phyloP scores from a whole-genome alignment of 306 rosid species.

The Amphicarpaea edgeworthii region DNA sequence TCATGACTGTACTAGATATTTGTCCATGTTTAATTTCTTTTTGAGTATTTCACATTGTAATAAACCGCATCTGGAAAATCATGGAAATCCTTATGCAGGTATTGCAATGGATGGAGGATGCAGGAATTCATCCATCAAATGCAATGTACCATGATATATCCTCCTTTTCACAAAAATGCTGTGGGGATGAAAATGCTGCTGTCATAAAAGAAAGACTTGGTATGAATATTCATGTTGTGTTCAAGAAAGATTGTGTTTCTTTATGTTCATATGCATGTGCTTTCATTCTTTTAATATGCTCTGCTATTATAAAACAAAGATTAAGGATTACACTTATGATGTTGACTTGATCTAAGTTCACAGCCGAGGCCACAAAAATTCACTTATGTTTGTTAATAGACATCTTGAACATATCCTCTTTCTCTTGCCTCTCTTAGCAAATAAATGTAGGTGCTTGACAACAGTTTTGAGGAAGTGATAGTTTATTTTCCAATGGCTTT shows the following conservation, averaged over 20 bases:
- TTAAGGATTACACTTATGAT: too few species aligned
- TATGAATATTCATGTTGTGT: slow-evolving; percentile 49
- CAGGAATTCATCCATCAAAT: slow-evolving; percentile 76
- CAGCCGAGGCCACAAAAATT: too few species aligned
- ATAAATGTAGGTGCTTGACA: not conserved
- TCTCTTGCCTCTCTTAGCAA: not conserved
- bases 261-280: not conserved
- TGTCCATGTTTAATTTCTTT: slow-evolving; percentile 22
- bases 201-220: slow-evolving; percentile 78
- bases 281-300: slow-evolving; percentile 22
- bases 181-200: slow-evolving; percentile 76
- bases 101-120: slow-evolving; percentile 92
- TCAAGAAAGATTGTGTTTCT: slow-evolving; percentile 20
- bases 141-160: slow-evolving; percentile 74
- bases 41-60: slow-evolving; percentile 35
- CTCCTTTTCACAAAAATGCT: slow-evolving; percentile 68
- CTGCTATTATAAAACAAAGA: not conserved
- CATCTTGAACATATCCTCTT: not conserved
- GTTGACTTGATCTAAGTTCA: too few species aligned
- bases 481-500: slow-evolving; percentile 2
- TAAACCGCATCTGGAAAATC: slow-evolving; percentile 29
- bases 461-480: slow-evolving; percentile 27
- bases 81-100: slow-evolving; percentile 59
- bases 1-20: slow-evolving; percentile 5
- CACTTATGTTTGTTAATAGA: not conserved